These are phyloP conservation scores for Trichothecium roseum DNA, from an alignment of 2,329 filamentous ascomycete genomes.

Conservation along the genomic window DNA sequence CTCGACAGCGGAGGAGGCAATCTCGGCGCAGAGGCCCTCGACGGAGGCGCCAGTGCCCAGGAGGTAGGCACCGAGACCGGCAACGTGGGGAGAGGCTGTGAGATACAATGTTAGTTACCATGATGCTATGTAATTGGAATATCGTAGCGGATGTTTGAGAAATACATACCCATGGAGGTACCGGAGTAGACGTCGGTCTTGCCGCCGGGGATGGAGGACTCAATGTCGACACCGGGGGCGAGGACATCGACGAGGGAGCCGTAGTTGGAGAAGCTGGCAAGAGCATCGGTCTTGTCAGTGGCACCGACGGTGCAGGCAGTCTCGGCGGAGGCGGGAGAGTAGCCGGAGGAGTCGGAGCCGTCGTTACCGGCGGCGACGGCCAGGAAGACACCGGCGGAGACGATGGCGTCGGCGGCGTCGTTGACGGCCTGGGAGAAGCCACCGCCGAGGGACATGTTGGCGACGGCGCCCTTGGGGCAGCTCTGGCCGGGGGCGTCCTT, in stretches of 20 bases:
- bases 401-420: slow-evolving; percentile 31
- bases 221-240: slow-evolving; percentile 35
- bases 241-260: slow-evolving; percentile 39
- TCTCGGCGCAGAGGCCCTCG: slow-evolving; percentile 10
- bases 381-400: slow-evolving; percentile 34
- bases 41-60: slow-evolving; percentile 25
- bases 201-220: slow-evolving; percentile 36
- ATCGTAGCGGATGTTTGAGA: too few species aligned
- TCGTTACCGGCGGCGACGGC: slow-evolving; percentile 47
- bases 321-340: slow-evolving; percentile 33
- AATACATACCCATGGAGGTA: slow-evolving; percentile 26
- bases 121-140: too few species aligned
- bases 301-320: slow-evolving; percentile 40
- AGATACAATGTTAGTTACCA: too few species aligned
- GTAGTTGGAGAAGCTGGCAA: slow-evolving; percentile 41
- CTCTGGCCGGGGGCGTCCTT: slow-evolving; percentile 20
- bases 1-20: slow-evolving; percentile 21
- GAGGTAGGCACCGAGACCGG: slow-evolving; percentile 31
- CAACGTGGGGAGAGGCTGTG: slow-evolving; percentile 25
- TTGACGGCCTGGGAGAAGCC: slow-evolving; percentile 32
- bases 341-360: slow-evolving; percentile 27
- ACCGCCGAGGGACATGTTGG: slow-evolving; percentile 47
- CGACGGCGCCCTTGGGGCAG: slow-evolving; percentile 33
- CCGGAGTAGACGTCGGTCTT: slow-evolving; percentile 29
- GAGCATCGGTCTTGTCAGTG: slow-evolving; percentile 22